These are phyloP conservation scores for Agrostemma githago DNA, from an alignment of 148 eudicot species.

Conservation along the genomic window DNA sequence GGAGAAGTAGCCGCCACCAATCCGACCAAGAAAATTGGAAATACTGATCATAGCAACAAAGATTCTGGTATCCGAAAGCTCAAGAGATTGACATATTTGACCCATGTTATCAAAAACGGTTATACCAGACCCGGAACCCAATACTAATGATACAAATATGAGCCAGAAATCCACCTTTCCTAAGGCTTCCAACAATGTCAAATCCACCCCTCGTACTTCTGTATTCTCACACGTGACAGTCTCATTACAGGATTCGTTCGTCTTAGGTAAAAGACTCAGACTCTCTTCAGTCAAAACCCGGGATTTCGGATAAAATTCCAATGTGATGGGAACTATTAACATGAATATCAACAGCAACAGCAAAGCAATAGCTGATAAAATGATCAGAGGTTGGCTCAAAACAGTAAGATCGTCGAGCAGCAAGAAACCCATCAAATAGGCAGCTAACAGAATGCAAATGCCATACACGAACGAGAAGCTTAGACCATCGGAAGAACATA, in stretches of 20 bases:
- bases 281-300: background rate
- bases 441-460: slow-evolving; percentile 61
- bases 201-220: slow-evolving; percentile 22
- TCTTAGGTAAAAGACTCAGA: background rate
- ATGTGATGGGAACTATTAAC: background rate
- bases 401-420: slow-evolving; percentile 46
- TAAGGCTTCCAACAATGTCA: slow-evolving; percentile 55
- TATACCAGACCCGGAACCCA: slow-evolving; percentile 50
- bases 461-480: slow-evolving; percentile 53
- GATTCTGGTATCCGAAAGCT: slow-evolving; percentile 32
- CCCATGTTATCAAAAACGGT: slow-evolving; percentile 63
- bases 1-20: slow-evolving; percentile 70
- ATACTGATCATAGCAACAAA: slow-evolving; percentile 68
- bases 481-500: slow-evolving; percentile 42
- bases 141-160: slow-evolving; percentile 57
- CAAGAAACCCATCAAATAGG: slow-evolving; percentile 72
- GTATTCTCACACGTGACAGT: background rate
- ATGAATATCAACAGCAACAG: background rate
- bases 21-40: slow-evolving; percentile 68
- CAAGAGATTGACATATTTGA: slow-evolving; percentile 55
- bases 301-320: background rate
- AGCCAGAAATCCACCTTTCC: slow-evolving; percentile 80
- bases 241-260: background rate
- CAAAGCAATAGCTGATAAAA: slow-evolving; percentile 1
- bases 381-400: slow-evolving; percentile 26